Evolutionary conservation across 768 basidiomycete genomes (phyloP), one percentile per base, ranked within the genome.

Genomic region (Tricholoma matsutake): DNA sequence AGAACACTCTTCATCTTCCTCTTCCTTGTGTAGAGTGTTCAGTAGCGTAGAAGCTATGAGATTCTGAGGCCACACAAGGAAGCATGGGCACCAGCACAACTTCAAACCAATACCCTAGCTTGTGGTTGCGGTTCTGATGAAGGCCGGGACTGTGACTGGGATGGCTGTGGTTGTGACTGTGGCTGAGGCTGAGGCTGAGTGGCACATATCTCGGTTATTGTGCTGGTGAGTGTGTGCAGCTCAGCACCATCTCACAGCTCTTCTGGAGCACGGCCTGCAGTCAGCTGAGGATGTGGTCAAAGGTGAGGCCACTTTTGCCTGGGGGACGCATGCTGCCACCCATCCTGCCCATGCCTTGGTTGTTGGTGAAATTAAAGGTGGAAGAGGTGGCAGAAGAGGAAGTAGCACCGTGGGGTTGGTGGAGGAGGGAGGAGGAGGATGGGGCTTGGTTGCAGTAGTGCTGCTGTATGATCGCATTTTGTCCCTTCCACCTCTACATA

Each of bases 51-150:
- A 95, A 6, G 87, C 86, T 58, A 98, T 91, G 41, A 99, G 80
- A 71, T 97, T 96, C 74, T 92, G 88, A 6, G 97, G 97, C 97
- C 97, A 99, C 47, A 98, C 93, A 68, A 98, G 79, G 74, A 98
- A 95, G 31, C 94, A 81, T 45, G 94, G 79, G 69, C 91, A 98
- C 84, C 92, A n/a, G n/a, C n/a, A n/a, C n/a, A n/a, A n/a, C n/a
- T n/a, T n/a, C n/a, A n/a, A n/a, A n/a, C n/a, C n/a, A 92, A 69
- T 88, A 87, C 20, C 83, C 84, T 22, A 91, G 79, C 8, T 80
- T 64, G 56, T n/a, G n/a, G n/a, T n/a, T n/a, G n/a, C n/a, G n/a
- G n/a, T n/a, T n/a, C n/a, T 32, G 28, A 58, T 28, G 57, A 64
- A 51, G 62, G 69, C 60, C 53, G 71, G 45, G n/a, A n/a, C n/a